These are phyloP conservation scores for Nematocida sp. DNA, from an alignment of 371 early-diverging fungal genomes.

Conservation along the genomic window DNA sequence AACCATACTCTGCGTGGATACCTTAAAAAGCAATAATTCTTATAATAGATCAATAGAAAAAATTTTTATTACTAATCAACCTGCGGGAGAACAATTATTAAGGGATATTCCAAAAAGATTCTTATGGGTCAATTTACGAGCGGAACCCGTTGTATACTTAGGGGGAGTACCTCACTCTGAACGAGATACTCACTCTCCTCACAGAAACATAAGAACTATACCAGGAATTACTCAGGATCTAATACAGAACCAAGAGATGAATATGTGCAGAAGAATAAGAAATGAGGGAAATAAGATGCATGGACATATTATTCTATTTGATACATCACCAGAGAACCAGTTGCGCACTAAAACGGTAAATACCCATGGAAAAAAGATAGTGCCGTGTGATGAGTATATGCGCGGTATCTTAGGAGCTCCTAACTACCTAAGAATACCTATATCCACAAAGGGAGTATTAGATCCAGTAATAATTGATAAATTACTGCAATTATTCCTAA, in stretches of 20 bases:
- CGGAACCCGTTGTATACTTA: slow-evolving; percentile 54
- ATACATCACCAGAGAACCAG: neutral
- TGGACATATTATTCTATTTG: slow-evolving; percentile 41
- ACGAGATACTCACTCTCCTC: slow-evolving; percentile 17
- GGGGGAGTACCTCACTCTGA: slow-evolving; percentile 46
- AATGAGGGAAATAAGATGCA: slow-evolving; percentile 66
- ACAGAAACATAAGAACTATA: slow-evolving; percentile 24
- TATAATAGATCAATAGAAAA: neutral
- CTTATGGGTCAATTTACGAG: slow-evolving; percentile 34
- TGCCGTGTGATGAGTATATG: slow-evolving; percentile 37
- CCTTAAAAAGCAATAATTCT: no score
- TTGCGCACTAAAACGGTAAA: slow-evolving; percentile 18
- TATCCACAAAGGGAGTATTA: slow-evolving; percentile 18
- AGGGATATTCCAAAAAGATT: neutral
- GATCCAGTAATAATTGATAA: slow-evolving; percentile 13
- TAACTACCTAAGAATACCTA: slow-evolving; percentile 24
- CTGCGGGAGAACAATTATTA: neutral
- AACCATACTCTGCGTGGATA: slow-evolving; percentile 14
- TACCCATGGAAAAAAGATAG: slow-evolving; percentile 21
- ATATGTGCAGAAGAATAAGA: slow-evolving; percentile 70
- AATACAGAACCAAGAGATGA: slow-evolving; percentile 71
- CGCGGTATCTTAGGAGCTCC: neutral
- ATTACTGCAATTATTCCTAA: neutral
- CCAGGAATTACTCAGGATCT: slow-evolving; percentile 72
- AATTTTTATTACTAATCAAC: slow-evolving; percentile 8